Percentiles rank a stretch among this genome's conserved stretches.
Evolutionary conservation across 73 alveolate genomes (phyloP).

Genomic region (Tetrahymena borealis): DNA sequence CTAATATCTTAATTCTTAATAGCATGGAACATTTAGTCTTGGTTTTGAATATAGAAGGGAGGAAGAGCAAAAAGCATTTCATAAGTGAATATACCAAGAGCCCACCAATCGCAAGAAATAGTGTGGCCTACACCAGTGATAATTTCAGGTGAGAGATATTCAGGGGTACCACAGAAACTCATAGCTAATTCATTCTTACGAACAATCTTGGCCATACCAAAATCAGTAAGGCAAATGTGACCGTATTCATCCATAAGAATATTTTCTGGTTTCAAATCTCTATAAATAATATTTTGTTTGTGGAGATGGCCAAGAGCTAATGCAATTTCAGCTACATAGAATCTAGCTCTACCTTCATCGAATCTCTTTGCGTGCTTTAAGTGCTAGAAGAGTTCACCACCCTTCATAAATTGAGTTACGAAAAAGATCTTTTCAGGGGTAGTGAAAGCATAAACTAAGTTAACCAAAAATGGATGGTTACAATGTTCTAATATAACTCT

Average conservation of each 20-base stretch:
- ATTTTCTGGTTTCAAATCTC: constrained; percentile 83
- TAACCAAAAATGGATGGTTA: constrained; percentile 77
- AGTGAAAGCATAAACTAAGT: constrained; percentile 66
- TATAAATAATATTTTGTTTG: constrained; percentile 55
- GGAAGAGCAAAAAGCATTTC: constrained; percentile 69
- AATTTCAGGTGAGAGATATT: constrained; percentile 77
- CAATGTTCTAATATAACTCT: constrained; percentile 77
- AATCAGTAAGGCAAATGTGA: constrained; percentile 70
- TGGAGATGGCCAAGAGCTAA: constrained; percentile 75
- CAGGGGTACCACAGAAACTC: constrained; percentile 75
- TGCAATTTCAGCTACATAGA: constrained; percentile 67
- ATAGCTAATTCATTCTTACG: constrained; percentile 52
- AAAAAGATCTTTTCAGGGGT: constrained; percentile 77
- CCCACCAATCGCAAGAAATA: constrained; percentile 70
- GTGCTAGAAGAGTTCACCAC: constrained; percentile 77
- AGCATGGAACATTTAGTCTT: constrained; percentile 49
- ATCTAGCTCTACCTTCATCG: constrained; percentile 61
- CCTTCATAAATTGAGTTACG: constrained; percentile 79
- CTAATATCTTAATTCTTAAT: constrained; percentile 37
- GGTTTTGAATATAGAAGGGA: constrained; percentile 58
- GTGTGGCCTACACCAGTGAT: constrained; percentile 59
- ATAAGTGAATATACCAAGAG: constrained; percentile 58
- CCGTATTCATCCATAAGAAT: constrained; percentile 74
- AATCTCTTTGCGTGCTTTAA: constrained; percentile 56
- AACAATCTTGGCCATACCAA: constrained; percentile 71